A percentile compares a stretch with the other conserved stretches of the same genome.
Evolutionary conservation across 108 stramenopile genomes (phyloP).

Genomic region (Fragilaria radians): DNA sequence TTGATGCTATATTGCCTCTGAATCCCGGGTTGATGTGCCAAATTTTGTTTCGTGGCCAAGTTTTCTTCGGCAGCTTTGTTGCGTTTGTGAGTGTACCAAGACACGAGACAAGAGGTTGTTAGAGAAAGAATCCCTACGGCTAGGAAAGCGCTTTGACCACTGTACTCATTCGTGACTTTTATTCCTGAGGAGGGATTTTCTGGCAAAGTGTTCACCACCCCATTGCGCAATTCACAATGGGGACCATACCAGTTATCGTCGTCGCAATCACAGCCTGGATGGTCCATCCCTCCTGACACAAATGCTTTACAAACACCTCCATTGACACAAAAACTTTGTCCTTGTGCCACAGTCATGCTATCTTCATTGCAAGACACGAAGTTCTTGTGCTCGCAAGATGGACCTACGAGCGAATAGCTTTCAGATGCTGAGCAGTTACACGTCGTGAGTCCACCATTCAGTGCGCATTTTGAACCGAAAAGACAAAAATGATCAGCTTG

Average conservation of each 20-base stretch:
- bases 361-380: neutral
- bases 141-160: neutral
- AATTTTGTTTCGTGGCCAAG: too few species aligned
- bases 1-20: too few species aligned
- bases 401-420: neutral
- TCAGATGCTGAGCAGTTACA: conserved; percentile 37
- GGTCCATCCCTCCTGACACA: neutral
- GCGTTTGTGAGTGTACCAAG: neutral
- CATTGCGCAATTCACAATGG: conserved; percentile 13
- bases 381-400: conserved; percentile 6
- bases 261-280: conserved; percentile 12
- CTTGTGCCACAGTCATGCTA: neutral
- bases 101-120: neutral
- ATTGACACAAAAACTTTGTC: conserved; percentile 27
- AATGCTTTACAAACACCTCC: conserved; percentile 26
- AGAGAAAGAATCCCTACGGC: neutral
- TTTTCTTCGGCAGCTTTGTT: too few species aligned
- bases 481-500: conserved; percentile 43
- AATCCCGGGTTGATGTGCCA: too few species aligned
- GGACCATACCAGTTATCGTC: conserved; percentile 14
- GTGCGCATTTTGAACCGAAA: conserved; percentile 37
- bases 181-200: neutral
- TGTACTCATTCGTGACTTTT: neutral
- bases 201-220: neutral
- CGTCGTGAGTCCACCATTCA: conserved; percentile 5